phyloP scores from a whole-genome alignment of 2,329 filamentous ascomycete genomes.

The Tolypocladium endophyticum region DNA sequence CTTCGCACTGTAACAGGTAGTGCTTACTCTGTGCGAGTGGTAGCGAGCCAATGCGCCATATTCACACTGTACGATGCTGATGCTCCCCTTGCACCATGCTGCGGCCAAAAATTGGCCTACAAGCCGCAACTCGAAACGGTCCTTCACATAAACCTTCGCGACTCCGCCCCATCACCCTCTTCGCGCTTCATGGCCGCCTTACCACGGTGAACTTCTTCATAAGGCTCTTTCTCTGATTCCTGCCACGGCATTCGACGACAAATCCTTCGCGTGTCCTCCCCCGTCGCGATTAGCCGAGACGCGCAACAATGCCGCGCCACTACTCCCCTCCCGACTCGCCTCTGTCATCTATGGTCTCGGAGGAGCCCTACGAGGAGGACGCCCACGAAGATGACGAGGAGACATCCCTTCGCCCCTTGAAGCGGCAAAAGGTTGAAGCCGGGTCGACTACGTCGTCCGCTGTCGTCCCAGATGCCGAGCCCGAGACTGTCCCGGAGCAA shows the following conservation, averaged over 20 bases:
- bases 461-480: constrained; percentile 28
- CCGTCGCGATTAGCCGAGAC: background rate
- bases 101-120: background rate
- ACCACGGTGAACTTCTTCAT: background rate
- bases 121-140: background rate
- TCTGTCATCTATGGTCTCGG: constrained; percentile 35
- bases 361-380: constrained; percentile 36
- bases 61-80: background rate
- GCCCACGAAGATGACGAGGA: constrained; percentile 29
- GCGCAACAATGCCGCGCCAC: constrained; percentile 3
- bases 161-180: background rate
- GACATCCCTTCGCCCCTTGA: constrained; percentile 29
- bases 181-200: background rate
- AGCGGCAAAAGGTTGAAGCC: constrained; percentile 35
- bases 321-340: constrained; percentile 33
- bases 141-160: background rate
- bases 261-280: background rate
- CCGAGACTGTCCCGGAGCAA: constrained; percentile 35
- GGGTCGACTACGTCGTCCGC: constrained; percentile 36
- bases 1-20: background rate
- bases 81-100: constrained; percentile 1
- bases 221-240: background rate
- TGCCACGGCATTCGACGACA: background rate
- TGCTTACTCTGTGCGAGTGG: no score
- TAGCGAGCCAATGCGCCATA: background rate